Evolutionary conservation across 306 rosid species (phyloP).

Genomic region (Hippophae tibetana): DNA sequence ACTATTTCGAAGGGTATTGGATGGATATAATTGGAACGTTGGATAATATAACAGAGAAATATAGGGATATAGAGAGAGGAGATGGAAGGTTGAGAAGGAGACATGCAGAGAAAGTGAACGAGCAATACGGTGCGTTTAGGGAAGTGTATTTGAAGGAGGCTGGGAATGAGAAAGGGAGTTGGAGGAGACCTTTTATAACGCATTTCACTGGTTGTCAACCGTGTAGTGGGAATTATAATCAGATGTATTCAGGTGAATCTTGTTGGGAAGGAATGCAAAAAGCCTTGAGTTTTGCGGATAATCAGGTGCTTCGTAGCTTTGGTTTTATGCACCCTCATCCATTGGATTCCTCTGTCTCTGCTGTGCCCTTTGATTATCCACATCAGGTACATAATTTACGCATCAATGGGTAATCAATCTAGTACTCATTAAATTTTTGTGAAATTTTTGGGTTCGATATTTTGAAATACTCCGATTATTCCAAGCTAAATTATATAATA

Average conservation of each 20-base stretch:
- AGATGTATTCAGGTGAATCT: slow-evolving; percentile 36
- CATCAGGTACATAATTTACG: background rate
- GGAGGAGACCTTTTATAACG: slow-evolving; percentile 72
- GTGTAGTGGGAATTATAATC: slow-evolving; percentile 67
- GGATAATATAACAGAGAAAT: slow-evolving; percentile 27
- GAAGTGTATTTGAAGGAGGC: slow-evolving; percentile 38
- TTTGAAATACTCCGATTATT: no score
- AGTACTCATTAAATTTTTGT: no score
- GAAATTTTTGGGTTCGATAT: no score
- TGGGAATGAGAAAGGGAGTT: slow-evolving; percentile 37
- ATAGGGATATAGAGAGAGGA: slow-evolving; percentile 32
- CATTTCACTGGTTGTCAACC: slow-evolving; percentile 95
- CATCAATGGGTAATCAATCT: background rate
- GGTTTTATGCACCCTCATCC: slow-evolving; percentile 43
- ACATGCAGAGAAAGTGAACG: slow-evolving; percentile 69
- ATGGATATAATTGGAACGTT: slow-evolving; percentile 37
- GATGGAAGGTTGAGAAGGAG: slow-evolving; percentile 43
- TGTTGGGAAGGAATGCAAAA: slow-evolving; percentile 73
- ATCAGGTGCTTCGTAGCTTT: slow-evolving; percentile 59
- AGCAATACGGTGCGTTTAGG: slow-evolving; percentile 41
- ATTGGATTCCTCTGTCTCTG: slow-evolving; percentile 24
- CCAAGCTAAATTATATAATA: no score
- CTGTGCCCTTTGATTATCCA: slow-evolving; percentile 56
- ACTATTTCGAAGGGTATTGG: slow-evolving; percentile 77
- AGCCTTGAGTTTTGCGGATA: slow-evolving; percentile 72